phyloP scores from a whole-genome alignment of 179 eudicot species.

The Camellia oleifera region DNA sequence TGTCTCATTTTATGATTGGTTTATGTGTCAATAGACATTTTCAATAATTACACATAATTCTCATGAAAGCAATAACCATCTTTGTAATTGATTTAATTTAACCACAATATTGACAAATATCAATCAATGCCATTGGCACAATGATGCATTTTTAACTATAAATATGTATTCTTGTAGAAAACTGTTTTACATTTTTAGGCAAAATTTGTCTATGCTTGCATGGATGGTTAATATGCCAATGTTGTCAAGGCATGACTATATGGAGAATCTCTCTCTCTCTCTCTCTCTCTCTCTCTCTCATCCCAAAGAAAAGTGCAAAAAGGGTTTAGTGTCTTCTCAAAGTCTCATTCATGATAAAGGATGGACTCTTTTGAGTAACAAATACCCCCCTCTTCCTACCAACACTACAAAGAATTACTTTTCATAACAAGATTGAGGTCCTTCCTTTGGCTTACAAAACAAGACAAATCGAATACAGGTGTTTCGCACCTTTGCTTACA shows the following conservation, averaged over 20 bases:
- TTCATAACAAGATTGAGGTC: background rate
- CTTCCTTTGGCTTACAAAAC: slow-evolving; percentile 40
- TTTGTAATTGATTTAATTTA: no score
- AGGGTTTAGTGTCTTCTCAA: slow-evolving; percentile 26
- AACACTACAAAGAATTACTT: slow-evolving; percentile 25
- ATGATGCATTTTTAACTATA: no score
- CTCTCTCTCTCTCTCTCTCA: background rate
- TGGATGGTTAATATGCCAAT: background rate
- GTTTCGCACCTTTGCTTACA: slow-evolving; percentile 76
- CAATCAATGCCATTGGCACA: no score
- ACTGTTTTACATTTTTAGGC: background rate
- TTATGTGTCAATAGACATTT: no score
- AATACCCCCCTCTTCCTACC: slow-evolving; percentile 23
- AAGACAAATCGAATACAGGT: slow-evolving; percentile 41
- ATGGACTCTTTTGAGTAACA: slow-evolving; percentile 20
- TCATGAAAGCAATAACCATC: no score
- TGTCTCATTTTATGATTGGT: no score
- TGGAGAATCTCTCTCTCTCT: background rate
- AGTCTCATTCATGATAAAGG: slow-evolving; percentile 23
- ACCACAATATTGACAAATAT: no score
- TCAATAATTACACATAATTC: no score
- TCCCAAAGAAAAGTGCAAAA: slow-evolving; percentile 6
- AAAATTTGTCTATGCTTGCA: background rate
- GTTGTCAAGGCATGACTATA: background rate
- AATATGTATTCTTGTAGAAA: no score